These are phyloP conservation scores for Plenodomus biglobosus DNA, from an alignment of 2,329 filamentous ascomycete genomes.

Conservation along the genomic window DNA sequence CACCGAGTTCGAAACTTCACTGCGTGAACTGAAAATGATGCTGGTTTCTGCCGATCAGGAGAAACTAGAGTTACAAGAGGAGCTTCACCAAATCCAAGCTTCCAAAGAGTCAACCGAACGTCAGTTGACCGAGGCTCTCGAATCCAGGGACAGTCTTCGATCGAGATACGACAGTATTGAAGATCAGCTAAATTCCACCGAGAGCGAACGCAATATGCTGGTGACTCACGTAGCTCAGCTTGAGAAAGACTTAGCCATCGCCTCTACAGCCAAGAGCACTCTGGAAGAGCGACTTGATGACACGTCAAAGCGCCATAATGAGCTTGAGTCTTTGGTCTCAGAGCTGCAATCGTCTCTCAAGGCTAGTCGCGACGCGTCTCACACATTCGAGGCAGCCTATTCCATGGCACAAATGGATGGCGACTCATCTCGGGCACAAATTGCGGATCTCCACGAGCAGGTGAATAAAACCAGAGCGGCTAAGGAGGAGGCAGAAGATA, in stretches of 20 bases:
- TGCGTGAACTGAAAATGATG: slow-evolving; percentile 16
- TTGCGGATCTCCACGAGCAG: slow-evolving; percentile 12
- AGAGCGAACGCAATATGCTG: slow-evolving; percentile 9
- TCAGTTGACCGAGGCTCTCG: slow-evolving; percentile 8
- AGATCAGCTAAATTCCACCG: slow-evolving; percentile 3
- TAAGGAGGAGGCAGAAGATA: slow-evolving; percentile 9
- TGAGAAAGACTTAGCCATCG: slow-evolving; percentile 5
- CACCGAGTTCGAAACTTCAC: slow-evolving; percentile 26
- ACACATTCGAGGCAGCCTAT: slow-evolving; percentile 11
- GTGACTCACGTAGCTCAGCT: slow-evolving; percentile 11
- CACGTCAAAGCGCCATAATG: slow-evolving; percentile 10
- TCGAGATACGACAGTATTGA: slow-evolving; percentile 8
- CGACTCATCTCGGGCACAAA: slow-evolving; percentile 11
- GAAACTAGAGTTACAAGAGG: slow-evolving; percentile 14
- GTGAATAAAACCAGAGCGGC: slow-evolving; percentile 7
- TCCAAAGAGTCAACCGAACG: slow-evolving; percentile 15
- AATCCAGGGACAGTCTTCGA: slow-evolving; percentile 13
- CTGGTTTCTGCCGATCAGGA: slow-evolving; percentile 20
- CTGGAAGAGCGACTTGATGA: slow-evolving; percentile 12
- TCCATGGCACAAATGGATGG: slow-evolving; percentile 7
- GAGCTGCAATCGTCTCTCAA: slow-evolving; percentile 18
- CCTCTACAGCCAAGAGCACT: slow-evolving; percentile 5
- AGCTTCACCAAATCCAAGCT: slow-evolving; percentile 13
- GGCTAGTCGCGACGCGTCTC: slow-evolving; percentile 5
- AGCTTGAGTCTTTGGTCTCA: slow-evolving; percentile 11